Evolutionary conservation across 129 eudicot genomes (phyloP), one percentile per base, ranked within the genome.

Genomic region (Erigeron canadensis): DNA sequence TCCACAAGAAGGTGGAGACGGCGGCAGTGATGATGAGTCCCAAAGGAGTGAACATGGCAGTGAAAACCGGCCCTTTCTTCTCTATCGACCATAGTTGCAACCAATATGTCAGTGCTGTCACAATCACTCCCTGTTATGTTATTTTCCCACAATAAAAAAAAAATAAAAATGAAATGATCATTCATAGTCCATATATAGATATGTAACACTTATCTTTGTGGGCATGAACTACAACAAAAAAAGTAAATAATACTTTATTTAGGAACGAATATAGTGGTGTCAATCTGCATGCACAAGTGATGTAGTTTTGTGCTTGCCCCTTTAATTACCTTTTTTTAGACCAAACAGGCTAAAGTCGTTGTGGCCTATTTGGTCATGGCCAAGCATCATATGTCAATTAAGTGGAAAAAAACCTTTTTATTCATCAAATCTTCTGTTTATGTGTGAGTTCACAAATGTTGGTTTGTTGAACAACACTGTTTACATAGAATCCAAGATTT

Each of bases 21-120:
- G 79, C 22, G 6, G 87, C 91, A 0, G 96, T 88, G 21, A 86
- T 66, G 39, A 88, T 61, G 7, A 88, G 80, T 56, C 87, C 77
- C 72, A 88, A 71, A 15, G 96, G 96, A 74, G 91, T 79, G 80
- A 88, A 88, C 76, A 79, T 42, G n/a, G 96, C 75, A 0, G 88
- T 71, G 65, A 86, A 88, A 8, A 88, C 84, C 0, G 96, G 87
- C 16, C 96, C 96, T 74, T 70, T 88, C 69, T 86, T 83, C 76
- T 83, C 77, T 70, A 88, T 85, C 18, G 70, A 77, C 86, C 91
- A 88, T 0, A 88, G 70, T 74, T 81, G 89, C 77, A 88, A 53
- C 87, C 87, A 83, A 54, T 88, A 86, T n/a, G 77, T 67, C 5
- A 88, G 61, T 18, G 87, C 89, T 4, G 88, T 83, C 44, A 86